Conservation (phyloP, 176 grass and related monocot species). For the Bromus sterilis region DNA sequence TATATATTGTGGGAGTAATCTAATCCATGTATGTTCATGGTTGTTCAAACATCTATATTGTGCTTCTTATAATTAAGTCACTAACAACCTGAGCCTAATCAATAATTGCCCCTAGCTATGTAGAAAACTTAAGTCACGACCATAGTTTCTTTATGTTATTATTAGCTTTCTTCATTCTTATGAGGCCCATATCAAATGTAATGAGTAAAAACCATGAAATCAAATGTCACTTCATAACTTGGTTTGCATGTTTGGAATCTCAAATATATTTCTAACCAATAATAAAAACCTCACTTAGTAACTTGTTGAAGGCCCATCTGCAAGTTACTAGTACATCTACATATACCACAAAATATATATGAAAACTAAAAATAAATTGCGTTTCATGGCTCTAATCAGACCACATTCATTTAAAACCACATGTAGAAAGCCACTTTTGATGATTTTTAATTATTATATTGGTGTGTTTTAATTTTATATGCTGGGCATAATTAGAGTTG, state of each 20-base stretch:
- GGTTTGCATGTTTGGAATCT: background rate
- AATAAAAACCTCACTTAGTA: too few relatives aligned
- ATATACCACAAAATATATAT: too few relatives aligned
- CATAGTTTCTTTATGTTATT: background rate
- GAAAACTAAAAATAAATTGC: background rate
- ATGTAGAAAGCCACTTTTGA: too few relatives aligned
- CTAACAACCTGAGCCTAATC: background rate
- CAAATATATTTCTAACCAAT: too few relatives aligned
- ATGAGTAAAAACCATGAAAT: background rate
- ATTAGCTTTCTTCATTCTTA: background rate
- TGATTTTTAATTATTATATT: too few relatives aligned
- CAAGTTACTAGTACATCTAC: too few relatives aligned
- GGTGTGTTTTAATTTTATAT: too few relatives aligned
- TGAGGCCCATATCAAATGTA: background rate
- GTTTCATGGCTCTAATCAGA: background rate
- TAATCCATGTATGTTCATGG: background rate
- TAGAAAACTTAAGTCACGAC: background rate
- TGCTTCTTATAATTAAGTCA: background rate
- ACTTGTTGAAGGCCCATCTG: too few relatives aligned
- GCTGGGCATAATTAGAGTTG: too few relatives aligned
- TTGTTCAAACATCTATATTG: background rate
- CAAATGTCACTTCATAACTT: background rate
- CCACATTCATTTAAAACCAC: background rate
- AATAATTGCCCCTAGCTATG: background rate
- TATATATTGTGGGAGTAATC: background rate